These are phyloP conservation scores for Orbilia quercus DNA, from an alignment of 2,329 filamentous ascomycete species.

Conservation along the genomic window DNA sequence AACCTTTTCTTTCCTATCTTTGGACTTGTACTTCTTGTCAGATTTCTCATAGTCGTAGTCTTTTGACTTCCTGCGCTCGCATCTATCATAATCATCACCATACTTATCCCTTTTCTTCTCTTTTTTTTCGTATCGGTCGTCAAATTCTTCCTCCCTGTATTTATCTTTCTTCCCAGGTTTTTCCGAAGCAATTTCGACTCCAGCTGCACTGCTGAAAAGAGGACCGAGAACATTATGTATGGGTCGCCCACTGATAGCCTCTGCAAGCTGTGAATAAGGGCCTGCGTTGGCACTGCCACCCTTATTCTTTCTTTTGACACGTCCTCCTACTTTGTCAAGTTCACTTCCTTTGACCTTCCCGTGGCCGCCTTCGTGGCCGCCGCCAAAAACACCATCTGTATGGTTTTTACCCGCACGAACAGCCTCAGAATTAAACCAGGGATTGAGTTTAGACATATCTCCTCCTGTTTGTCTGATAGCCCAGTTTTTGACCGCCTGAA, in stretches of 20 bases:
- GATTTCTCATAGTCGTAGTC: conserved; percentile 49
- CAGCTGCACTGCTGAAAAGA: conserved; percentile 54
- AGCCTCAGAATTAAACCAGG: conserved; percentile 81
- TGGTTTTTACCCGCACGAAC: conserved; percentile 88
- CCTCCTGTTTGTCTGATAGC: conserved; percentile 75
- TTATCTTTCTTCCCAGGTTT: conserved; percentile 47
- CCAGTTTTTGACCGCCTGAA: conserved; percentile 73
- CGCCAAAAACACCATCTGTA: conserved; percentile 61
- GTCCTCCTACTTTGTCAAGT: conserved; percentile 57
- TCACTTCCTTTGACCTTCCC: conserved; percentile 59
- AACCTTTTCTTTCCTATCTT: conserved; percentile 54
- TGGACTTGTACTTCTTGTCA: conserved; percentile 56
- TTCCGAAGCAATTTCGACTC: conserved; percentile 31
- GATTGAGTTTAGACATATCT: conserved; percentile 75
- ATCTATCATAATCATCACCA: conserved; percentile 38
- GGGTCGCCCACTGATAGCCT: conserved; percentile 53
- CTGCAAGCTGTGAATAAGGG: conserved; percentile 55
- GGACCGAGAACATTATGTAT: conserved; percentile 58
- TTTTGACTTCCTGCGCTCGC: conserved; percentile 46
- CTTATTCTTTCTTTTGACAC: conserved; percentile 59
- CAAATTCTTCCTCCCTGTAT: conserved; percentile 46
- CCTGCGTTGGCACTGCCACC: conserved; percentile 55
- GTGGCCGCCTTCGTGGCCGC: conserved; percentile 58
- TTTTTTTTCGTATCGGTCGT: conserved; percentile 36
- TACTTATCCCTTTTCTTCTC: conserved; percentile 54